Base-by-base conservation (phyloP, 805 yeast species). In the Myxozyma kluyveri region DNA sequence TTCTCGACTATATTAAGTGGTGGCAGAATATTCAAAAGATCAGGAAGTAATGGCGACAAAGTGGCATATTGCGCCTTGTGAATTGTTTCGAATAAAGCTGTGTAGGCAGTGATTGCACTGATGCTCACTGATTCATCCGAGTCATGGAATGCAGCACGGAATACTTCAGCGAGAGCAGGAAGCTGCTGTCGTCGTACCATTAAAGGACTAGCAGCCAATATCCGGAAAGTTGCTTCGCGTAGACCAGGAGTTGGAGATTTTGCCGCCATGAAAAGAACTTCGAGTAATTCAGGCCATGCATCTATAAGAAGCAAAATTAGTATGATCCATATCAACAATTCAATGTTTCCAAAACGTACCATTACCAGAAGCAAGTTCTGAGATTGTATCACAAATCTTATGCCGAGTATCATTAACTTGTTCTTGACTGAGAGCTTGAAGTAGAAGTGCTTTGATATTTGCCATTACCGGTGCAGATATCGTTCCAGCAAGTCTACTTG, bases 81-180 rank as follows among this genome's bases (percentile, higher is more conserved):
- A 52, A 88, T 72, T 47, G 81, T 81, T 62, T 85, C 83, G 72
- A 93, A 93, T 62, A 86, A 87, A 2, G 95, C 86, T 32, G 89
- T 91, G 73, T 88, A 93, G 0, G 99, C 96, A 18, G 88, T 81
- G 58, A 93, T 88, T 2, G 97, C 87, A 18, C 96, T 84, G 55
- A 93, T 86, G 65, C 95, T 81, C 29, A 93, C 98, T 49, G 82
- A 83, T 69, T 88, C 96, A 62, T 76, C 75, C 2, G 72, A 64
- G 67, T 93, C 98, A 21, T 79, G 83, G 66, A 93, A 91, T 1
- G 96, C 98, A 1, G 78, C 65, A 61, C 80, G 82, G 67, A 90
- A 89, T 35, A 90, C 75, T 12, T 89, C 85, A 47, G 86, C 71
- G 14, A 82, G 70, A 18, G 78, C 78, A n/a, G 56, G 63, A 33